A percentile compares a stretch with the other conserved stretches of the same genome.
phyloP scores from a whole-genome alignment of 2,329 filamentous ascomycete species.

The Didymella exigua region DNA sequence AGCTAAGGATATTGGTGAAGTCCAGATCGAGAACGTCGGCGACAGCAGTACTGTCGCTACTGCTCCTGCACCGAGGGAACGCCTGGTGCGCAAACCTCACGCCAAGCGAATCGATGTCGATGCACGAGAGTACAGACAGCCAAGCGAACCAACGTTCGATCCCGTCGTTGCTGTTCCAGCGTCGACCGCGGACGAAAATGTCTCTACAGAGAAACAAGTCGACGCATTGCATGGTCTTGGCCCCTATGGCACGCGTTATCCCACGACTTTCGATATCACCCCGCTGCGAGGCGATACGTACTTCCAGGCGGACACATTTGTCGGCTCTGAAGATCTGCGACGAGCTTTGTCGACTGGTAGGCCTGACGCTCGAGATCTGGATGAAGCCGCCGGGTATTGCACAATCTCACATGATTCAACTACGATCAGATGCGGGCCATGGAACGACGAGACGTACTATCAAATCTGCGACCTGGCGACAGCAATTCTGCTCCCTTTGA shows the following conservation, averaged over 20 bases:
- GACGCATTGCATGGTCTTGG: conserved; percentile 51
- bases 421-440: conserved; percentile 56
- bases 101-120: conserved; percentile 56
- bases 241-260: conserved; percentile 57
- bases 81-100: conserved; percentile 44
- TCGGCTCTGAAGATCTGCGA: conserved; percentile 62
- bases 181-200: background rate
- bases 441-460: conserved; percentile 61
- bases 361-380: conserved; percentile 47
- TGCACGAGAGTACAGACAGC: conserved; percentile 53
- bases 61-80: conserved; percentile 23
- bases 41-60: background rate
- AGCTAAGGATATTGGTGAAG: conserved; percentile 24
- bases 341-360: conserved; percentile 46
- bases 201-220: background rate
- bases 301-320: conserved; percentile 62
- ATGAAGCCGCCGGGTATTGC: conserved; percentile 49
- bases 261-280: conserved; percentile 59
- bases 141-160: conserved; percentile 43
- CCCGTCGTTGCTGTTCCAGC: background rate
- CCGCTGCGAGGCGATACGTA: conserved; percentile 59
- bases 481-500: conserved; percentile 11
- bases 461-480: conserved; percentile 27
- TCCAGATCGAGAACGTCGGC: background rate
- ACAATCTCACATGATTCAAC: conserved; percentile 45